Evolutionary conservation across 2,329 filamentous ascomycete species (phyloP).

Genomic region (Remersonia thermophila): DNA sequence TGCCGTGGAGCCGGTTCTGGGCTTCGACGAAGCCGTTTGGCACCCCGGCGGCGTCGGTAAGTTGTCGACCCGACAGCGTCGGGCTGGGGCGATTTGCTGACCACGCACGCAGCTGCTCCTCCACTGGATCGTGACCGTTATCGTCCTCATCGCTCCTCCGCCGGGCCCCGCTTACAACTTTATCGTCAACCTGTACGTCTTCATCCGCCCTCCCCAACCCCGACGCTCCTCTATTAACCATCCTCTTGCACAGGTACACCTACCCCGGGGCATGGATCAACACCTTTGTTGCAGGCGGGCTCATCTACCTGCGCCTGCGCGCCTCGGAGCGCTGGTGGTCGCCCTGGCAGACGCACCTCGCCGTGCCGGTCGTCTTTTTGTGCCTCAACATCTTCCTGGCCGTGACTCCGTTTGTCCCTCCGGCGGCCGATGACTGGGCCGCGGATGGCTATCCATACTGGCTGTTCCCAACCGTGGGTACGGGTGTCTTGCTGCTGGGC

Average conservation of each 20-base stretch:
- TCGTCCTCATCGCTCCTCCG: slow-evolving; percentile 54
- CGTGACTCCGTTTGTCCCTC: slow-evolving; percentile 43
- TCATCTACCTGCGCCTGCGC: slow-evolving; percentile 38
- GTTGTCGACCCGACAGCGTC: not conserved
- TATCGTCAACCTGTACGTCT: slow-evolving; percentile 39
- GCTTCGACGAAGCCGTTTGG: slow-evolving; percentile 56
- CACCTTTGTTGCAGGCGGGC: slow-evolving; percentile 35
- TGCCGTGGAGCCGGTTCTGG: slow-evolving; percentile 56
- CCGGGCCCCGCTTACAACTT: slow-evolving; percentile 59
- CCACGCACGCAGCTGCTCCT: slow-evolving; percentile 34
- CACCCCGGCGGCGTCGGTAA: slow-evolving; percentile 39
- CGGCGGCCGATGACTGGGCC: slow-evolving; percentile 30
- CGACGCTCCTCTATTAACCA: not conserved
- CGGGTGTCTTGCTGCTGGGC: slow-evolving; percentile 38
- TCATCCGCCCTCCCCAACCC: too few species aligned
- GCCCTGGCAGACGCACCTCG: slow-evolving; percentile 38
- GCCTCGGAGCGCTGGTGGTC: slow-evolving; percentile 41
- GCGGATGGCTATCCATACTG: slow-evolving; percentile 43
- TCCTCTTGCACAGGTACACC: slow-evolving; percentile 23
- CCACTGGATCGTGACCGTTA: slow-evolving; percentile 52
- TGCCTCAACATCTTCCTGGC: slow-evolving; percentile 40
- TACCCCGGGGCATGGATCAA: slow-evolving; percentile 45
- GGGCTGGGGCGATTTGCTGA: slow-evolving; percentile 1
- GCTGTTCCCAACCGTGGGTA: slow-evolving; percentile 42
- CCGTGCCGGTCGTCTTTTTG: slow-evolving; percentile 35